A percentile compares a stretch with the other conserved stretches of the same genome.
Conservation (phyloP, 192 early-diverging fungal species). For the Coemansia sp. region DNA sequence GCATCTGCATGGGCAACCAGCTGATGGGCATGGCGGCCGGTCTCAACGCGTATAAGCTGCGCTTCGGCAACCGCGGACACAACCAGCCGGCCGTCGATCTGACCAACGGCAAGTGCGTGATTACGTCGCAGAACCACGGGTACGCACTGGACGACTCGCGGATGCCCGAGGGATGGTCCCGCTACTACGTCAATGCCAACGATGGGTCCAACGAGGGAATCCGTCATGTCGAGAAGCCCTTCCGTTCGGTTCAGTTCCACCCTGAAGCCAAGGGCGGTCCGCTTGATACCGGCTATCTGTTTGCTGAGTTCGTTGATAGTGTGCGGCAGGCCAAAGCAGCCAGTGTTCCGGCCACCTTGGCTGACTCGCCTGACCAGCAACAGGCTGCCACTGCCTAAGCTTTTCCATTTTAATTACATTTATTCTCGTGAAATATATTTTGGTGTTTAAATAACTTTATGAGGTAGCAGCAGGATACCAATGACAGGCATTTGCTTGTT, state of each 20-base stretch:
- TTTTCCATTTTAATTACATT: no score
- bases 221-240: conserved; percentile 67
- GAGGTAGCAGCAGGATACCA: no score
- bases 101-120: conserved; percentile 73
- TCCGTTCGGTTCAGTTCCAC: conserved; percentile 90
- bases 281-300: conserved; percentile 87
- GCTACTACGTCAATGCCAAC: conserved; percentile 93
- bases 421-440: no score
- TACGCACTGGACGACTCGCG: conserved; percentile 71
- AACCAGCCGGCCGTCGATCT: conserved; percentile 89
- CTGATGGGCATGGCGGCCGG: conserved; percentile 90
- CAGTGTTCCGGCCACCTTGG: conserved; percentile 8
- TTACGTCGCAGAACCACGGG: conserved; percentile 97
- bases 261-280: conserved; percentile 95
- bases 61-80: conserved; percentile 94
- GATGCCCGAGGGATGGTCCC: conserved; percentile 71
- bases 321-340: conserved; percentile 56
- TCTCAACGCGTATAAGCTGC: conserved; percentile 80
- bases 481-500: no score
- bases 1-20: conserved; percentile 97
- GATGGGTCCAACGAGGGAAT: conserved; percentile 96
- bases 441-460: no score
- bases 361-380: background rate
- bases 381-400: conserved; percentile 10
- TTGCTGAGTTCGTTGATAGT: conserved; percentile 72